phyloP scores from a whole-genome alignment of 768 basidiomycete species.

The Lactarius vividus region DNA sequence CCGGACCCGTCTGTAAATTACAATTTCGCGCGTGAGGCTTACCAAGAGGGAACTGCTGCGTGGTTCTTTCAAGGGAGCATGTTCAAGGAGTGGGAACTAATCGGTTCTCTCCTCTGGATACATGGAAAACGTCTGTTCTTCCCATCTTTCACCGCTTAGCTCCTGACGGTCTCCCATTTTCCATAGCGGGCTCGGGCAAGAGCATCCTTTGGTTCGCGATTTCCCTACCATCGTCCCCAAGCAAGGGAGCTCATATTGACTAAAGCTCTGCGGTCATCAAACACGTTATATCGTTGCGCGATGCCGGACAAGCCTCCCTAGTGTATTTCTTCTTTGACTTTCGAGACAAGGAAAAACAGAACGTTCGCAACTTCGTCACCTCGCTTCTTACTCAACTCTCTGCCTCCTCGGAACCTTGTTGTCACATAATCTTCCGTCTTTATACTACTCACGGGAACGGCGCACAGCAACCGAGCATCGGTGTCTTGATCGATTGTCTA shows the following conservation, averaged over 20 bases:
- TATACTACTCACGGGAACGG: not conserved
- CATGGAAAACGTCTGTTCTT: not conserved
- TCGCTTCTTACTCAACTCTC: not conserved
- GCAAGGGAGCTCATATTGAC: not conserved
- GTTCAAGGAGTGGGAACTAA: not conserved
- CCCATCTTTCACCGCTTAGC: not conserved
- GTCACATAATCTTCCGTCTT: accelerated
- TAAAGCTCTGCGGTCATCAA: not conserved
- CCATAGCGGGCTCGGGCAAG: not conserved
- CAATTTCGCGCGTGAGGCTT: not conserved
- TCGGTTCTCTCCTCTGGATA: not conserved
- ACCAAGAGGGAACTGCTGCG: not conserved
- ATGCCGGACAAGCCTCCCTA: not conserved
- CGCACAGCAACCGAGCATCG: not conserved
- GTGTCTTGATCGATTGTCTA: accelerated
- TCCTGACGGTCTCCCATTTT: not conserved
- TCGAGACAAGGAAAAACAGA: not conserved
- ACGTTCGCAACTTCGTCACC: not conserved
- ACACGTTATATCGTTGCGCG: not conserved
- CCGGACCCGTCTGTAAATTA: not conserved
- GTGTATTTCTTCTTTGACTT: not conserved
- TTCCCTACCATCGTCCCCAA: not conserved
- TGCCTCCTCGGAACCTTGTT: not conserved
- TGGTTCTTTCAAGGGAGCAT: not conserved
- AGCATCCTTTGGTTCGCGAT: not conserved